These are phyloP conservation scores for Entophlyctis luteolus DNA, from an alignment of 192 early-diverging fungal species.

Conservation along the genomic window DNA sequence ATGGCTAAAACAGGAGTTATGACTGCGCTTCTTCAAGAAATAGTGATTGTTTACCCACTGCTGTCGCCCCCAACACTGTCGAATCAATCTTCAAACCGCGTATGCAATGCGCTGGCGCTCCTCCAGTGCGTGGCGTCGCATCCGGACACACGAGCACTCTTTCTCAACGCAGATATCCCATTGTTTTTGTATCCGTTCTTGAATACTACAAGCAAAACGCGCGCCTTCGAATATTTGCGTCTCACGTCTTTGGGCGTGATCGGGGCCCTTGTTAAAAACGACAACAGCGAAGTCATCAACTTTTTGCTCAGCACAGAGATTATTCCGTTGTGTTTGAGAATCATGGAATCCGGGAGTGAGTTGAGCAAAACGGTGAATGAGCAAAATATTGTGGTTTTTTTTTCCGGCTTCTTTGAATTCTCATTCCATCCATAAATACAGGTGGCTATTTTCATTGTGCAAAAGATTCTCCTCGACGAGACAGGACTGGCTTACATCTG, in stretches of 20 bases:
- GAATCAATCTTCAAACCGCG: slow-evolving; percentile 85
- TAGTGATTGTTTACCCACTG: slow-evolving; percentile 90
- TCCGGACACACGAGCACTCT: slow-evolving; percentile 79
- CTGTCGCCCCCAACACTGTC: slow-evolving; percentile 83
- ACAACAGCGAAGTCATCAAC: slow-evolving; percentile 91
- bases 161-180: slow-evolving; percentile 87
- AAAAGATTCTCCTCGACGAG: slow-evolving; percentile 92
- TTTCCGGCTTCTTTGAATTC: no score
- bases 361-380: slow-evolving; percentile 80
- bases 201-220: slow-evolving; percentile 90
- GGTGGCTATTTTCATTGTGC: slow-evolving; percentile 97
- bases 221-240: slow-evolving; percentile 94
- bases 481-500: slow-evolving; percentile 86
- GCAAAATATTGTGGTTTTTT: no score
- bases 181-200: slow-evolving; percentile 97
- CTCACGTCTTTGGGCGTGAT: slow-evolving; percentile 93
- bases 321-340: slow-evolving; percentile 94
- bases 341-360: slow-evolving; percentile 97
- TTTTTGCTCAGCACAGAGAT: slow-evolving; percentile 96
- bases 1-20: slow-evolving; percentile 88
- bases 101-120: slow-evolving; percentile 92
- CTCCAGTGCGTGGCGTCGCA: slow-evolving; percentile 95
- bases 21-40: slow-evolving; percentile 92
- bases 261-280: slow-evolving; percentile 96
- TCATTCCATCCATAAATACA: not conserved